A percentile compares a stretch with the other conserved stretches of the same genome.
Conservation (phyloP, 371 early-diverging fungal genomes). For the Haplosporangium sp. region DNA sequence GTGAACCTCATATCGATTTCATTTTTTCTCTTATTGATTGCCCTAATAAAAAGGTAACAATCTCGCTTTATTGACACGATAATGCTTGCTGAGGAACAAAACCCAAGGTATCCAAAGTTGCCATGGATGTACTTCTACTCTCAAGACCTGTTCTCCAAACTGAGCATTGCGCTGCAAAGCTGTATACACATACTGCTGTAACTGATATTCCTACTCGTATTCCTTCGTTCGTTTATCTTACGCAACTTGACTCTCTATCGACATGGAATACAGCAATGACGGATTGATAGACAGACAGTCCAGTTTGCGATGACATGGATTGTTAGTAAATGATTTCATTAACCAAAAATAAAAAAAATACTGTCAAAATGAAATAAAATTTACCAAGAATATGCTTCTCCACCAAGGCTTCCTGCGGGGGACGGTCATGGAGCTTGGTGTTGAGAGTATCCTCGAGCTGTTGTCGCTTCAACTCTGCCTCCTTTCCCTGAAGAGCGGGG, state of each 20-base stretch:
- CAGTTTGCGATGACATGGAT: background rate
- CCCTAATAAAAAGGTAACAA: background rate
- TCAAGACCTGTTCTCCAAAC: too few relatives aligned
- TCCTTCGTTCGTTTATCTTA: background rate
- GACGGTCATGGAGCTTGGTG: conserved; percentile 73
- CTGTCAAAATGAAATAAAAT: background rate
- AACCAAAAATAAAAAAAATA: background rate
- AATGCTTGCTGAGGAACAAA: too few relatives aligned
- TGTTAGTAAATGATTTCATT: too few relatives aligned
- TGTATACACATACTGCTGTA: background rate
- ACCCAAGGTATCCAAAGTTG: too few relatives aligned
- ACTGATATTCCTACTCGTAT: background rate
- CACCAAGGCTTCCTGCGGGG: conserved; percentile 66
- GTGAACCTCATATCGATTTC: background rate
- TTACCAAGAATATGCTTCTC: conserved; percentile 70
- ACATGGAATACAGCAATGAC: too few relatives aligned
- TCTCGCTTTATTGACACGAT: background rate
- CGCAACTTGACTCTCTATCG: conserved; percentile 28
- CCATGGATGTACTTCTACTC: too few relatives aligned
- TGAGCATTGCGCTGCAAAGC: too few relatives aligned
- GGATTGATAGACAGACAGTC: background rate
- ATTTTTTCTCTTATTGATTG: too few relatives aligned
- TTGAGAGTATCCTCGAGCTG: conserved; percentile 71
- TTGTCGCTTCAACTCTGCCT: conserved; percentile 62
- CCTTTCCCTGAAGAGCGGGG: conserved; percentile 64